Evolutionary conservation across 441 rosid genomes (phyloP), one percentile per base, ranked within the genome.

Genomic region (Hypseocharis bilobata): DNA sequence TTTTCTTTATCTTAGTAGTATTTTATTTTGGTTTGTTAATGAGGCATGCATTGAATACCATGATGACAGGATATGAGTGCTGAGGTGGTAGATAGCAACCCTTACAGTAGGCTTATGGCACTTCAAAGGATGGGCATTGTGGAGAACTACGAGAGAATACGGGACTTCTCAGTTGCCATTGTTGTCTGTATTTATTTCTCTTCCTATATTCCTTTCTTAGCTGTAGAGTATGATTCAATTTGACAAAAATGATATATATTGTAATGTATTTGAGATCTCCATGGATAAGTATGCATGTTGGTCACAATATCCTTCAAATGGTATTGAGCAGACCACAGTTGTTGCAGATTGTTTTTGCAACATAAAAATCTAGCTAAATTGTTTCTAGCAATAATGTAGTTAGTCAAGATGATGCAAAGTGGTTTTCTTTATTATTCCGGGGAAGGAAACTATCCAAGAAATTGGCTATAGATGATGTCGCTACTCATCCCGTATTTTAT

Each of bases 101-200:
- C 98, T 51, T 92, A 92, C 66, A 90, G 98, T 74, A 83, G 98
- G 82, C 97, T 90, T 25, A 90, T 92, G 97, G 98, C 97, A 26
- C 98, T 92, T 73, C 98, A 92, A 72, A 82, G 95, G 66, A 90
- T 92, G 97, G 98, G 96, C 32, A 90, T 90, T 68, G 97, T 92
- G 76, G 73, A 85, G 52, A 86, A 88, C 72, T 90, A 90, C 67
- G 97, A 90, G 78, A 86, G 88, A 67, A 86, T 88, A 20, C 86
- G 96, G 70, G 87, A 85, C 19, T 87, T 88, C 78, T 92, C 97
- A 8, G 96, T 92, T 69, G 98, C 98, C 73, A 84, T 92, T 20
- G 95, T 92, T 80, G 98, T 90, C 69, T 75, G 96, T 86, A 70
- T 75, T 76, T 76, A 64, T 78, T n/a, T n/a, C 77, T 77, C 77